phyloP scores from a whole-genome alignment of 495 filamentous ascomycete genomes.

The Xylaria intraflava region DNA sequence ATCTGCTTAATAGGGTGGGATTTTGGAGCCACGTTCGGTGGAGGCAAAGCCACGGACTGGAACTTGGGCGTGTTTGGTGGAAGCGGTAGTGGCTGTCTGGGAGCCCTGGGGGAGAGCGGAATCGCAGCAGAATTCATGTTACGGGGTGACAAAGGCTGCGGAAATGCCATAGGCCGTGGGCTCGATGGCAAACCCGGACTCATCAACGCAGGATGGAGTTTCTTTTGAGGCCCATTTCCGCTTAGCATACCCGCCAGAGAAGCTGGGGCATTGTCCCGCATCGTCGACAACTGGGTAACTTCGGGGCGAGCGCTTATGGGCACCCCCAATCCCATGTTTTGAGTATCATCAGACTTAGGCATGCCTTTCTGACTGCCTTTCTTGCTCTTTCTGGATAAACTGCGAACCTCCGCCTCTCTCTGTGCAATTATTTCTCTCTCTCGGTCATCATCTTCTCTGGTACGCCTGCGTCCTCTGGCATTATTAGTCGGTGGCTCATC shows the following conservation, averaged over 20 bases:
- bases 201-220: conserved; percentile 53
- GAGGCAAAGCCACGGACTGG: conserved; percentile 42
- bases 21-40: conserved; percentile 30
- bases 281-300: conserved; percentile 13
- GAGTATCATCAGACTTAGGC: conserved; percentile 25
- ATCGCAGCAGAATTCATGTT: conserved; percentile 45
- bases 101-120: conserved; percentile 67
- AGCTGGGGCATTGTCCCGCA: conserved; percentile 24
- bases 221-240: conserved; percentile 25
- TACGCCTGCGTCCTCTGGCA: conserved; percentile 74
- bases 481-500: conserved; percentile 51
- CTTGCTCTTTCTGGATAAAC: conserved; percentile 58
- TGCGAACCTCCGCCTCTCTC: conserved; percentile 58
- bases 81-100: conserved; percentile 58
- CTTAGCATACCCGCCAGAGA: conserved; percentile 49
- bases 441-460: conserved; percentile 79
- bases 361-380: conserved; percentile 44
- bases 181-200: conserved; percentile 86
- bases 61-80: conserved; percentile 56
- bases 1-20: conserved; percentile 34
- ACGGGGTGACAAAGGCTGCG: conserved; percentile 63
- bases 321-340: conserved; percentile 11
- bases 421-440: conserved; percentile 61
- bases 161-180: conserved; percentile 72
- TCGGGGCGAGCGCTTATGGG: conserved; percentile 30